These are phyloP conservation scores for Mrakia gelida DNA, from an alignment of 768 basidiomycete genomes.

Conservation along the genomic window DNA sequence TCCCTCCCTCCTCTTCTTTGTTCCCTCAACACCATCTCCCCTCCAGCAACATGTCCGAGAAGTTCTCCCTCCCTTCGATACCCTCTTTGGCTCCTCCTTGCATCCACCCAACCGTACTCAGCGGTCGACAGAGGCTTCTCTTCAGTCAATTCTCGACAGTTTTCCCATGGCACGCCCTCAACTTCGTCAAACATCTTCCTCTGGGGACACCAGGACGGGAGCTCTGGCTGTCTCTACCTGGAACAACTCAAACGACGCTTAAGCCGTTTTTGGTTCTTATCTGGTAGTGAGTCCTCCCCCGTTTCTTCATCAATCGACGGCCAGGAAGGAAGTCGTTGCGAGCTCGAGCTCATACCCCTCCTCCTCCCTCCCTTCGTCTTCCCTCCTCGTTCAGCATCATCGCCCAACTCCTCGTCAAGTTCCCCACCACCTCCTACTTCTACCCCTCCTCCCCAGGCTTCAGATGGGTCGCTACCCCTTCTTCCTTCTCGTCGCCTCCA, in stretches of 20 bases:
- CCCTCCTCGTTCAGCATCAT: not conserved
- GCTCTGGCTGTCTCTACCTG: not conserved
- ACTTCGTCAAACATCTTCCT: not conserved
- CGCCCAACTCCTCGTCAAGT: not conserved
- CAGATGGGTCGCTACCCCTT: not conserved
- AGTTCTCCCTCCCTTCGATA: not conserved
- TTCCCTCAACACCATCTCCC: not conserved
- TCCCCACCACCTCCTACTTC: constrained; percentile 1
- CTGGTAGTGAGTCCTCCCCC: not conserved
- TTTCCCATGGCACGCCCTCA: not conserved
- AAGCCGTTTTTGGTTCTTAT: not conserved
- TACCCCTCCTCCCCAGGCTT: not conserved
- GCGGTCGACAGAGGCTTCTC: no score
- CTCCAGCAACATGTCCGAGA: not conserved
- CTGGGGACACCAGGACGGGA: not conserved
- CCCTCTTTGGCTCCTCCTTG: not conserved
- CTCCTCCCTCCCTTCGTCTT: not conserved
- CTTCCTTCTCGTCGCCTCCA: no score
- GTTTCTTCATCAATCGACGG: not conserved
- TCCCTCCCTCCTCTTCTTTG: not conserved
- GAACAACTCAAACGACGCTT: not conserved
- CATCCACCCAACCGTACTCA: not conserved
- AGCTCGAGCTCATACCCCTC: not conserved
- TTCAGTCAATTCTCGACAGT: not conserved
- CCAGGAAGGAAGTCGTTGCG: not conserved